phyloP scores from a whole-genome alignment of 345 rosid genomes.

The Populus nigra region DNA sequence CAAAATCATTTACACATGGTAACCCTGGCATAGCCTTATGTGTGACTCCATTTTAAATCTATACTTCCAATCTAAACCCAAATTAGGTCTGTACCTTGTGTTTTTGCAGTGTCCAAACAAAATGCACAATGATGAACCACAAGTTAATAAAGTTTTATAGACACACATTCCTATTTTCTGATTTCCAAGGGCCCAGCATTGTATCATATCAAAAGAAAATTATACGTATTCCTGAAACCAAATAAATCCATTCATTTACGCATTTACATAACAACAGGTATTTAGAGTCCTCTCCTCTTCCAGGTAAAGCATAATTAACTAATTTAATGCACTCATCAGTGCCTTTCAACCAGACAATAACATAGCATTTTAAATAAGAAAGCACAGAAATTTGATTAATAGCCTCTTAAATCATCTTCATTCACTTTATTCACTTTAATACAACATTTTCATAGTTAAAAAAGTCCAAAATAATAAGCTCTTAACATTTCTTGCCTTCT shows the following conservation, averaged over 20 bases:
- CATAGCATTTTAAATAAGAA: neutral
- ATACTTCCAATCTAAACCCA: neutral
- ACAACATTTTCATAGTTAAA: neutral
- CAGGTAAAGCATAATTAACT: neutral
- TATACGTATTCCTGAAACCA: neutral
- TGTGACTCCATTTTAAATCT: neutral
- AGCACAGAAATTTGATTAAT: neutral
- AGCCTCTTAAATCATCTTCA: neutral
- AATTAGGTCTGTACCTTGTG: neutral
- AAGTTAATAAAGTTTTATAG: neutral
- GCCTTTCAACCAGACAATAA: neutral
- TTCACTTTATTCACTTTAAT: no score
- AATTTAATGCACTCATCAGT: no score
- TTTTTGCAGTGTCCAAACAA: neutral
- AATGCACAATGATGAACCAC: neutral
- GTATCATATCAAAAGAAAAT: neutral
- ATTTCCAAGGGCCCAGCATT: neutral
- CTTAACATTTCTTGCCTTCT: neutral
- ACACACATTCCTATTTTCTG: neutral
- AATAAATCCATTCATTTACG: neutral
- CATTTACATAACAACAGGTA: neutral
- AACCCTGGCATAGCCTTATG: neutral
- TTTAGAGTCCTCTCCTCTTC: neutral
- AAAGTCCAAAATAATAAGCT: neutral
- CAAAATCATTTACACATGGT: neutral